Evolutionary conservation across 31 red algal genomes (phyloP), one percentile per base, ranked within the genome.

Genomic region (Odonthalia washingtoniensis): DNA sequence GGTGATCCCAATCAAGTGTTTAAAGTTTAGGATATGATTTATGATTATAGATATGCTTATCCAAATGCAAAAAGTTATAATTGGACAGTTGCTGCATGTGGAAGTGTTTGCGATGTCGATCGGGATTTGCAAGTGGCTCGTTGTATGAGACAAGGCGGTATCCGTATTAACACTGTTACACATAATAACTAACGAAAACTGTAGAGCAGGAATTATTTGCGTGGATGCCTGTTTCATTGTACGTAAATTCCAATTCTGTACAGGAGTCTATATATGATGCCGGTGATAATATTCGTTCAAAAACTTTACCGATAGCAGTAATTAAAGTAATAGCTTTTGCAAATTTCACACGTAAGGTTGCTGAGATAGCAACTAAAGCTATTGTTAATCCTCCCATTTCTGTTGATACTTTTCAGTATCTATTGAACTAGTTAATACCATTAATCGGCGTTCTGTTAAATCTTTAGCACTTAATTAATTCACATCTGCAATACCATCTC

Each of bases 51-150:
- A 14, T 73, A 65, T 27, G 26, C 89, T 18, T 38, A 42, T 39
- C 81, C 85, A 64, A 89, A 94, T 68, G 80, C 84, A 6, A 78
- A 86, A 32, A 86, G 68, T 34, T 95, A 83, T 68, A 95, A 95
- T 66, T 90, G 87, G 81, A 75, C 91, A 37, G 86, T 95, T 0
- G 84, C 63, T 46, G 93, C 86, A 5, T 91, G 88, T 53, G 93
- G 87, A 30, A 64, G 83, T 21, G 78, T 83, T 34, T 84, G 85
- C 16, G 87, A 90, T 78, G 92, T 87, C 16, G 87, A 77, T 75
- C 75, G 87, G 2, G 92, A 86, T 2, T 84, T 90, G 68, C 38
- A 90, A 41, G 86, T 95, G 2, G 73, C 82, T 40, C 80, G 65
- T 64, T 52, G 64, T 3, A 89, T 95, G 77, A 53, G 66, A 40